A percentile compares a stretch with the other conserved stretches of the same genome.
Evolutionary conservation across 345 rosid species (phyloP).

Genomic region (Eucalyptus urophylla): DNA sequence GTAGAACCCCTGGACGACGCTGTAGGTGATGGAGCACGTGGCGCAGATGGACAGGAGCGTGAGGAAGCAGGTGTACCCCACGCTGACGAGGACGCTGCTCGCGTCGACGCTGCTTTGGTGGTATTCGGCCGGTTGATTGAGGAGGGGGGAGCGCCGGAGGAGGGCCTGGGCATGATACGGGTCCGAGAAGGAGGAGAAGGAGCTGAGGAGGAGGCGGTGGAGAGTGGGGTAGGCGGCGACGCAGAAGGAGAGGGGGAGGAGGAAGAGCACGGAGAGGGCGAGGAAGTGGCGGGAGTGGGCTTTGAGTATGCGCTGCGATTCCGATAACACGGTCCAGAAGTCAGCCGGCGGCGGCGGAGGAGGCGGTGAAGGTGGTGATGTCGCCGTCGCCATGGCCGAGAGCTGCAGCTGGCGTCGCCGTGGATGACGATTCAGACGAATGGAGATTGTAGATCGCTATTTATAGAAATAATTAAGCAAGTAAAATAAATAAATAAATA

Average conservation of each 20-base stretch:
- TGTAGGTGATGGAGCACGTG: constrained; percentile 50
- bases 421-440: neutral
- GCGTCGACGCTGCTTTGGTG: neutral
- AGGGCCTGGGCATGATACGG: constrained; percentile 7
- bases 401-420: neutral
- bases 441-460: neutral
- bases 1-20: constrained; percentile 63
- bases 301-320: constrained; percentile 51
- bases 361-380: neutral
- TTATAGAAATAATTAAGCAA: neutral
- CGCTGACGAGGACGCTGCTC: neutral
- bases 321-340: constrained; percentile 23
- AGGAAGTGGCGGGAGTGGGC: constrained; percentile 87
- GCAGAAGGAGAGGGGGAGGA: constrained; percentile 58
- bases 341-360: constrained; percentile 3
- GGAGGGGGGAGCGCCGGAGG: constrained; percentile 1
- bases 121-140: neutral
- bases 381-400: neutral
- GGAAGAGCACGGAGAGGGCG: constrained; percentile 72
- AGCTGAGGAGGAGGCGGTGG: constrained; percentile 8
- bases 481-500: too few relatives aligned
- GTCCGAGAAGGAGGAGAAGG: neutral
- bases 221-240: constrained; percentile 40
- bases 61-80: constrained; percentile 12
- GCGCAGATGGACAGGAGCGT: constrained; percentile 27